Evolutionary conservation across 495 filamentous ascomycete species (phyloP).

Genomic region (Neurospora discreta): DNA sequence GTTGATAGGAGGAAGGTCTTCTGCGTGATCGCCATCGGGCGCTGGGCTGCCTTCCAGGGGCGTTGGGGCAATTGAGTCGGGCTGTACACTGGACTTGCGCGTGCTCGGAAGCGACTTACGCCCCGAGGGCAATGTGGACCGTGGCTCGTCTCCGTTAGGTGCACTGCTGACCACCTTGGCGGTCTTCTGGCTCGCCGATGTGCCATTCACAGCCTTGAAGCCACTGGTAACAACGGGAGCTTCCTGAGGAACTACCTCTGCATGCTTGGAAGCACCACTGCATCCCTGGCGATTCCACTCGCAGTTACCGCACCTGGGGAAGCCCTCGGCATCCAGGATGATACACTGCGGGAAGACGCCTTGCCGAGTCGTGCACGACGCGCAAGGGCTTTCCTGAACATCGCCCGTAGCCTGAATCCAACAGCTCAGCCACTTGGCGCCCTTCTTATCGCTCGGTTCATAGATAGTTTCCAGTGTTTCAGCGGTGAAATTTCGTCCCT

Average conservation of each 20-base stretch:
- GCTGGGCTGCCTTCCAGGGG: slow-evolving; percentile 8
- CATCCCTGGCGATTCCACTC: slow-evolving; percentile 23
- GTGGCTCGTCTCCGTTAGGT: neutral
- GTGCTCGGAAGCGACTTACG: slow-evolving; percentile 16
- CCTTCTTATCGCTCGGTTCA: slow-evolving; percentile 14
- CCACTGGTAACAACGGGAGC: slow-evolving; percentile 1
- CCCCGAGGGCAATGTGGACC: neutral
- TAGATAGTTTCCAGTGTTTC: slow-evolving; percentile 15
- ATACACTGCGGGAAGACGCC: slow-evolving; percentile 20
- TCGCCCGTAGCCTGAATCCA: slow-evolving; percentile 23
- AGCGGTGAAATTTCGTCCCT: slow-evolving; percentile 13
- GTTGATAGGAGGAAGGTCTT: slow-evolving; percentile 25
- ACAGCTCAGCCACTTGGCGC: slow-evolving; percentile 19
- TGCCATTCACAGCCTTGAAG: slow-evolving; percentile 19
- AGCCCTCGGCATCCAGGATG: slow-evolving; percentile 10
- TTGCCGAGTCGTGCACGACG: slow-evolving; percentile 9
- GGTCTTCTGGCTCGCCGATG: neutral
- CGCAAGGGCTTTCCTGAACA: slow-evolving; percentile 12
- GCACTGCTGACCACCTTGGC: neutral
- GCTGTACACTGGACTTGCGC: slow-evolving; percentile 3
- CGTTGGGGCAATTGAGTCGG: neutral
- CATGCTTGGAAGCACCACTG: slow-evolving; percentile 1
- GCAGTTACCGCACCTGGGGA: slow-evolving; percentile 24
- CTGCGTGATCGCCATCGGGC: slow-evolving; percentile 2
- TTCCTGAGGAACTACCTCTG: neutral